Evolutionary conservation across 129 eudicot species (phyloP), one percentile per base, ranked within the genome.

Genomic region (Arctium lappa): DNA sequence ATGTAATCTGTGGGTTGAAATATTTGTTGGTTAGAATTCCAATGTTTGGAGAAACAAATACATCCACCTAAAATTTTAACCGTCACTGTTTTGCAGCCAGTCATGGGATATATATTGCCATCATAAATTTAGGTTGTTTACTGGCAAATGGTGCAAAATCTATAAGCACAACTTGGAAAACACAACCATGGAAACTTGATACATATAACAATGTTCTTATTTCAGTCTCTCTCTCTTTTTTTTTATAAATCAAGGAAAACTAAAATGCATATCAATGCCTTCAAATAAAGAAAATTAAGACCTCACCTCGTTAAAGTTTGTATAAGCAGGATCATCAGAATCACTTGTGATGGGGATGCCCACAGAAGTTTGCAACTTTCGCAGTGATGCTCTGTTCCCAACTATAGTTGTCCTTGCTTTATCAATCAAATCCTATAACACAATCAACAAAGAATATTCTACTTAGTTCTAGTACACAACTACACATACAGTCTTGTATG

Each of bases 161-260:
- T 95, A 86, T 34, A 90, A 50, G 18, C 91, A 93, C 90, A 91
- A 89, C 78, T 83, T 92, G 98, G 98, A 95, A 94, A 86, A 73
- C 77, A 87, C 93, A 92, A 92, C 97, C 97, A 72, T 80, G 37
- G 33, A 38, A 73, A 29, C 72, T 73, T 30, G 22, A 69, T 73
- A 82, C 36, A 83, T n/a, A 83, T 11, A 79, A 6, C 0, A 10
- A 10, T 34, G 6, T 69, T 44, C 40, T 31, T 76, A 32, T 68
- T 69, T 69, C 53, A 22, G 4, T 68, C 39, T 13, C 36, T 68
- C 39, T 13, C 36, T 33, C 15, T 80, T 15, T 73, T 73, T 69
- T 3, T 71, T 33, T 2, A 30, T 71, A n/a, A 32, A 71, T 11
- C 15, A 32, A 33, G 5, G 7, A 8, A 42, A 9, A 27, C 6